These are phyloP conservation scores for Naganishia onofrii DNA, from an alignment of 768 basidiomycete genomes.

Conservation along the genomic window DNA sequence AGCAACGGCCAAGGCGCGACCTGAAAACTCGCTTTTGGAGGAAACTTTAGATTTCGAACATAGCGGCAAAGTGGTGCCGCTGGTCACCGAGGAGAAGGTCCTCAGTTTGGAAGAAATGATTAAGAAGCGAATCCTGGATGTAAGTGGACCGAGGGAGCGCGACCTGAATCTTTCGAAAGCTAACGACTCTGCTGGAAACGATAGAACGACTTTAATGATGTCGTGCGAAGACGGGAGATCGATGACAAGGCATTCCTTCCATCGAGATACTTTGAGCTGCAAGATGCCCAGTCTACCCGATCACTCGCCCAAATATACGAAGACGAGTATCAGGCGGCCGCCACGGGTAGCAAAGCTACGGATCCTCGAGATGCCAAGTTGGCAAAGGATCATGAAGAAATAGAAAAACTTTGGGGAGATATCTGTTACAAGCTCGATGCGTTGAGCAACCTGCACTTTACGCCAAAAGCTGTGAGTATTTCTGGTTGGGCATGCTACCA, in stretches of 20 bases:
- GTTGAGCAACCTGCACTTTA: conserved; percentile 88
- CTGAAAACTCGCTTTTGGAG: conserved; percentile 85
- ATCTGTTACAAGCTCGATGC: conserved; percentile 88
- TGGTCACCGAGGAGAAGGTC: conserved; percentile 84
- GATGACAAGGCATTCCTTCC: conserved; percentile 88
- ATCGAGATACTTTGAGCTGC: conserved; percentile 79
- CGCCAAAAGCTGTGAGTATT: conserved; percentile 77
- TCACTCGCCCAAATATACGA: conserved; percentile 96
- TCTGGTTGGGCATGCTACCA: neutral
- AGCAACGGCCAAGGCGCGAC: conserved; percentile 73
- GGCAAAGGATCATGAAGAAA: conserved; percentile 80
- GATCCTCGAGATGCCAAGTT: conserved; percentile 88
- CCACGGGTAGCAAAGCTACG: conserved; percentile 58
- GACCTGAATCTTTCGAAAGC: neutral
- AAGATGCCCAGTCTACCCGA: conserved; percentile 80
- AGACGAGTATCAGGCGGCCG: conserved; percentile 75
- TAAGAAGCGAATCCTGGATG: conserved; percentile 79
- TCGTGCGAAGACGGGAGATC: conserved; percentile 71
- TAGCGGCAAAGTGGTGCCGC: conserved; percentile 76
- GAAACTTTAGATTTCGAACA: conserved; percentile 95
- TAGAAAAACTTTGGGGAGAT: conserved; percentile 76
- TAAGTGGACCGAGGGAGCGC: conserved; percentile 41
- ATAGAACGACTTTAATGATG: conserved; percentile 77
- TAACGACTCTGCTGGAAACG: neutral
- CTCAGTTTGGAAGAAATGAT: conserved; percentile 81